A percentile compares a stretch with the other conserved stretches of the same genome.
phyloP scores from a whole-genome alignment of 169 alveolate genomes.

The Plasmodium malariae region DNA sequence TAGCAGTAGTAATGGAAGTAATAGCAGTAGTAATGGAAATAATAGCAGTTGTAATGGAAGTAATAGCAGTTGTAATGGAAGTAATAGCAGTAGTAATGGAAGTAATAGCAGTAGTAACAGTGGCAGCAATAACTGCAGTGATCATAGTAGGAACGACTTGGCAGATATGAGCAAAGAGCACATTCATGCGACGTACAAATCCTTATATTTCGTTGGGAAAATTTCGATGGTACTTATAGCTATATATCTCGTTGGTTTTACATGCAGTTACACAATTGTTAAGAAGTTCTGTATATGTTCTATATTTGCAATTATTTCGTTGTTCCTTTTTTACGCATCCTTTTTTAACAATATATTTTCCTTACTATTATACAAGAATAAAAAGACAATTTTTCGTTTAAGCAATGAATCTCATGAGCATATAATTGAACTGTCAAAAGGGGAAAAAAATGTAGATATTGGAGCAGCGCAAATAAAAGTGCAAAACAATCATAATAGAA shows the following conservation, averaged over 20 bases:
- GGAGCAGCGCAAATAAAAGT: neutral
- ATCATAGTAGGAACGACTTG: neutral
- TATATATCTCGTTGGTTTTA: constrained; percentile 22
- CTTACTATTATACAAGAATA: constrained; percentile 10
- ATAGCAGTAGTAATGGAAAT: neutral
- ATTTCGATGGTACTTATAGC: constrained; percentile 2
- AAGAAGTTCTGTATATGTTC: constrained; percentile 28
- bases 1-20: neutral
- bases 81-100: neutral
- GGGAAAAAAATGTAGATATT: neutral
- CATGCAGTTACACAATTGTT: constrained; percentile 31
- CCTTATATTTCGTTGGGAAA: constrained; percentile 50
- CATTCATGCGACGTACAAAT: constrained; percentile 39
- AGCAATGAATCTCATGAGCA: neutral
- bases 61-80: neutral
- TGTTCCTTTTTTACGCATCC: constrained; percentile 33
- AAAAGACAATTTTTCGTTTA: neutral
- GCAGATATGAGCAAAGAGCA: constrained; percentile 21
- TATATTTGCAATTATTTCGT: neutral
- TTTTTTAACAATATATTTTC: constrained; percentile 60
- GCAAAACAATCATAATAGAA: neutral
- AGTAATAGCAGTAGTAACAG: neutral
- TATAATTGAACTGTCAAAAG: neutral
- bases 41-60: neutral
- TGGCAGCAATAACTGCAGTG: neutral